Conservation (phyloP, 768 basidiomycete species). For the Austroboletus eburneus region DNA sequence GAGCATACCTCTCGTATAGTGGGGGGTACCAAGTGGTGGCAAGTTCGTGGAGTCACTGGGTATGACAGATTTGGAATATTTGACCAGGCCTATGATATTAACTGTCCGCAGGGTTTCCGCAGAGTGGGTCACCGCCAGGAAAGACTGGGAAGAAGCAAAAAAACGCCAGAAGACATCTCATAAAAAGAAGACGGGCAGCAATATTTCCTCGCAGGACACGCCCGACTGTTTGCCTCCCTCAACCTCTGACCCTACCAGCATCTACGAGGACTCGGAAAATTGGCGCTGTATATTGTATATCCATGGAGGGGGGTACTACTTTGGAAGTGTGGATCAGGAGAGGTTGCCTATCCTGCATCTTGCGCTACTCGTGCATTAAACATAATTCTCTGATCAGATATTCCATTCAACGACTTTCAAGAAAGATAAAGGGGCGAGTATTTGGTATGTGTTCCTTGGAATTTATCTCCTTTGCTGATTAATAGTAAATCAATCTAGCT, state of each 20-base stretch:
- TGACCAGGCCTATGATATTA: too few species aligned
- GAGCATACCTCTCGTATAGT: slow-evolving; percentile 63
- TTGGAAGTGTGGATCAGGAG: slow-evolving; percentile 77
- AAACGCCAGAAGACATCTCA: slow-evolving; percentile 48
- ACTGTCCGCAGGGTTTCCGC: slow-evolving; percentile 58
- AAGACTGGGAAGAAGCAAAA: slow-evolving; percentile 74
- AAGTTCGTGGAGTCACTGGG: slow-evolving; percentile 84
- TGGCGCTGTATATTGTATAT: slow-evolving; percentile 81
- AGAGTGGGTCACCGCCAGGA: slow-evolving; percentile 85
- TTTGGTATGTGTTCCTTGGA: slow-evolving; percentile 49
- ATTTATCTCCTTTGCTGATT: neutral
- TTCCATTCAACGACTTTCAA: slow-evolving; percentile 77
- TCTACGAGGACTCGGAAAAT: slow-evolving; percentile 71
- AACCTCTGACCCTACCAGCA: slow-evolving; percentile 29
- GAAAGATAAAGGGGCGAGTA: slow-evolving; percentile 90
- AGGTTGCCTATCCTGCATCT: slow-evolving; percentile 35
- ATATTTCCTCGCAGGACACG: slow-evolving; percentile 9
- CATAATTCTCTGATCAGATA: slow-evolving; percentile 39
- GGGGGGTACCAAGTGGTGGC: slow-evolving; percentile 98
- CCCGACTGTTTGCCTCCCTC: slow-evolving; percentile 18
- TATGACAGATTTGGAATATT: slow-evolving; percentile 29
- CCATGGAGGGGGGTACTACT: slow-evolving; percentile 85
- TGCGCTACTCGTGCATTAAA: slow-evolving; percentile 8
- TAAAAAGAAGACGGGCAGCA: slow-evolving; percentile 24
- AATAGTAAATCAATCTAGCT: slow-evolving; percentile 38